These are phyloP conservation scores for Annulohypoxylon bovei DNA, from an alignment of 495 filamentous ascomycete species.

Conservation along the genomic window DNA sequence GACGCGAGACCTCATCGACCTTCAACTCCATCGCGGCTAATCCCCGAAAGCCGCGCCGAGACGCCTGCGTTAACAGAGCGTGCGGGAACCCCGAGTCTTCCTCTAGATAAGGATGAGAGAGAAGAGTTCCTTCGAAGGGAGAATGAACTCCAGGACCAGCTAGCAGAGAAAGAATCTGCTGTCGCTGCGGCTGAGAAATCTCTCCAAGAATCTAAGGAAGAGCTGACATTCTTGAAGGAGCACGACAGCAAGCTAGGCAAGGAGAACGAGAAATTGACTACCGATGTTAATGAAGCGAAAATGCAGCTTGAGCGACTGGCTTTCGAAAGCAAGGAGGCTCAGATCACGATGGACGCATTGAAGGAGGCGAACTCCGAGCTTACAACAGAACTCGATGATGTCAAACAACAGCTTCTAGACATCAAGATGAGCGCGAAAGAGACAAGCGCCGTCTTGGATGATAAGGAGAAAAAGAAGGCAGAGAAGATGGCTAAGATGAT, in stretches of 20 bases:
- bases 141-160: conserved; percentile 95
- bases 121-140: conserved; percentile 96
- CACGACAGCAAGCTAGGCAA: conserved; percentile 80
- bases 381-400: conserved; percentile 88
- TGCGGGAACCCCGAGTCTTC: conserved; percentile 85
- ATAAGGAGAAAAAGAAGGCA: conserved; percentile 98
- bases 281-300: conserved; percentile 87
- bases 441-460: conserved; percentile 83
- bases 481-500: conserved; percentile 99
- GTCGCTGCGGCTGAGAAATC: conserved; percentile 79
- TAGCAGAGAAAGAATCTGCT: conserved; percentile 89
- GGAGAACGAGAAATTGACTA: conserved; percentile 84
- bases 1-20: conserved; percentile 72
- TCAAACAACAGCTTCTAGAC: conserved; percentile 96
- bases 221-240: conserved; percentile 82
- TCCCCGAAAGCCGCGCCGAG: conserved; percentile 83
- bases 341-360: conserved; percentile 96
- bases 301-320: conserved; percentile 96
- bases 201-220: conserved; percentile 82
- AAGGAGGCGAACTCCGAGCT: conserved; percentile 96
- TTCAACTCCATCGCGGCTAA: conserved; percentile 83
- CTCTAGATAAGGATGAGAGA: conserved; percentile 93
- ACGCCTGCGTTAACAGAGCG: conserved; percentile 72
- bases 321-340: conserved; percentile 95
- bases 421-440: conserved; percentile 96